These are phyloP conservation scores for Kewa caespitosa DNA, from an alignment of 179 eudicot species.

Conservation along the genomic window DNA sequence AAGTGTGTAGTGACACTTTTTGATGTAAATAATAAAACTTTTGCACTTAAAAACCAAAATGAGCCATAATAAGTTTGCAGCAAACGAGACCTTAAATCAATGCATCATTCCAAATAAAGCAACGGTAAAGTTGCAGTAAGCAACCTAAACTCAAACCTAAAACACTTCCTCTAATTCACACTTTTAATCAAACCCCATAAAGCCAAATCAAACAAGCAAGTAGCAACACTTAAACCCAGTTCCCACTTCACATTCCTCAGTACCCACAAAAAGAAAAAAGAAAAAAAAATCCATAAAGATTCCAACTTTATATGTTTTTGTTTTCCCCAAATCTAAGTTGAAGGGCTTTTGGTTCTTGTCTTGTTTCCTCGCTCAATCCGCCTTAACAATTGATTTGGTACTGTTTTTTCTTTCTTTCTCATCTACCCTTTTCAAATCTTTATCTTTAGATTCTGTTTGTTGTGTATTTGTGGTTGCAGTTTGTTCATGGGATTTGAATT, in stretches of 20 bases:
- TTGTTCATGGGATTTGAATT: too few species aligned
- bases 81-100: too few species aligned
- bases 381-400: slow-evolving; percentile 9
- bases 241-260: not conserved
- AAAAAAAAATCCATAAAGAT: slow-evolving; percentile 10
- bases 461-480: slow-evolving; percentile 9
- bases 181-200: not conserved
- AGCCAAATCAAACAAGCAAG: slow-evolving; percentile 1
- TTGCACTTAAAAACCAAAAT: too few species aligned
- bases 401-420: not conserved
- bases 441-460: slow-evolving; percentile 10
- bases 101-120: slow-evolving; percentile 9
- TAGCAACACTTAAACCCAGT: not conserved
- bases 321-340: slow-evolving; percentile 19
- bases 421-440: not conserved
- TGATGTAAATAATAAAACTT: too few species aligned
- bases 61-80: too few species aligned
- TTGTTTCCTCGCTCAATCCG: slow-evolving; percentile 13
- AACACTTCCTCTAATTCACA: too few species aligned
- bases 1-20: too few species aligned
- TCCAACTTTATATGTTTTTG: too few species aligned
- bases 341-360: slow-evolving; percentile 5
- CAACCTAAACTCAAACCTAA: not conserved
- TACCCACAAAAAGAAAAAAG: not conserved
- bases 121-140: slow-evolving; percentile 20